Evolutionary conservation across 2,329 filamentous ascomycete genomes (phyloP).

Genomic region (Xylariaceae sp.): DNA sequence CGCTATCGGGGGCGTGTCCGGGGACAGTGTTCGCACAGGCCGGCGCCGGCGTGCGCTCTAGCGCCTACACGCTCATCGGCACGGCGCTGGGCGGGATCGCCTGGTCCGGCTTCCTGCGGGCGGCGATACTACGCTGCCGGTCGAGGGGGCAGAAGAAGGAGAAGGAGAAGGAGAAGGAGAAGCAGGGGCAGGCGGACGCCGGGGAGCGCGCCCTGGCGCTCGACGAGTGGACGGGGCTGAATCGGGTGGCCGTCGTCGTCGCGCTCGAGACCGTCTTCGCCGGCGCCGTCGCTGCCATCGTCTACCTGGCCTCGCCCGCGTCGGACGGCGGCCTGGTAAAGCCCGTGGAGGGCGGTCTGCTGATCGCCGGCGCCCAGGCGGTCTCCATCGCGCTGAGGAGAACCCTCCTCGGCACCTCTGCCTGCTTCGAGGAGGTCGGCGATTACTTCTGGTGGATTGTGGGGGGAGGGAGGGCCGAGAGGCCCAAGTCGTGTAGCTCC

Average conservation of each 20-base stretch:
- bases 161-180: too few species aligned
- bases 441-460: slow-evolving; percentile 53
- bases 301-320: slow-evolving; percentile 36
- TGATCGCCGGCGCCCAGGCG: slow-evolving; percentile 62
- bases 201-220: slow-evolving; percentile 36
- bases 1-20: slow-evolving; percentile 65
- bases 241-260: slow-evolving; percentile 41
- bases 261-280: slow-evolving; percentile 48
- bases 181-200: background rate
- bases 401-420: slow-evolving; percentile 62
- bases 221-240: slow-evolving; percentile 45
- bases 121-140: slow-evolving; percentile 36
- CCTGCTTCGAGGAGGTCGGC: slow-evolving; percentile 63
- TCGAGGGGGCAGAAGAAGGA: slow-evolving; percentile 28
- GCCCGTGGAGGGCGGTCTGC: slow-evolving; percentile 57
- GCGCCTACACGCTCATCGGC: slow-evolving; percentile 56
- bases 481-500: slow-evolving; percentile 43
- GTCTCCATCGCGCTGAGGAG: slow-evolving; percentile 56
- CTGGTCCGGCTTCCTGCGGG: slow-evolving; percentile 50
- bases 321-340: slow-evolving; percentile 41
- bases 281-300: slow-evolving; percentile 44
- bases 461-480: slow-evolving; percentile 23
- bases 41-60: slow-evolving; percentile 54
- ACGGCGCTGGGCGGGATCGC: slow-evolving; percentile 58
- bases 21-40: slow-evolving; percentile 66